These are phyloP conservation scores for Aquanectria penicillioides DNA, from an alignment of 2,329 filamentous ascomycete genomes.

Conservation along the genomic window DNA sequence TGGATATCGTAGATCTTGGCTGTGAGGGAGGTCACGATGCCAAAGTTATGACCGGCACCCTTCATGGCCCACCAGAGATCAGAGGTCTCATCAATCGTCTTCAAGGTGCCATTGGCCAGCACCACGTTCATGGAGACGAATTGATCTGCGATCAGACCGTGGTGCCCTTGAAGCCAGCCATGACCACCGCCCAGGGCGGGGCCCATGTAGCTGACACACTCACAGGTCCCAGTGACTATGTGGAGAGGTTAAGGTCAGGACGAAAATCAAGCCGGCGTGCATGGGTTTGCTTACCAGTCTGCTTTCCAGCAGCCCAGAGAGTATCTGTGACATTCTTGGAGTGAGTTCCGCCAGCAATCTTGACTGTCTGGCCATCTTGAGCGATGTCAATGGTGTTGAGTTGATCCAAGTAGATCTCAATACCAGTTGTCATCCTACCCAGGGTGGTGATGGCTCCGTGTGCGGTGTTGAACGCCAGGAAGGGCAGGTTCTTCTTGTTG, in stretches of 20 bases:
- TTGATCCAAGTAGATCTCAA: conserved; percentile 59
- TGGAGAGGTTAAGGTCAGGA: background rate
- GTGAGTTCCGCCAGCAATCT: conserved; percentile 57
- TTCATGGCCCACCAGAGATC: conserved; percentile 50
- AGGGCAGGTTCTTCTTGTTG: conserved; percentile 56
- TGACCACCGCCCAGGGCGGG: conserved; percentile 45
- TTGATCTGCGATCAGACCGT: conserved; percentile 47
- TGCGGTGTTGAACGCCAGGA: conserved; percentile 62
- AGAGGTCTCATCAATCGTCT: conserved; percentile 32
- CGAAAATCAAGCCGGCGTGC: background rate
- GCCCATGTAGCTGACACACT: conserved; percentile 44
- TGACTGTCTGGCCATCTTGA: conserved; percentile 56
- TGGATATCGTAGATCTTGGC: conserved; percentile 46
- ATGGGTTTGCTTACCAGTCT: conserved; percentile 56
- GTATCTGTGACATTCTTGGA: conserved; percentile 57
- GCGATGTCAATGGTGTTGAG: conserved; percentile 55
- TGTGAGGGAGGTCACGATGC: conserved; percentile 42
- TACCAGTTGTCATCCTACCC: conserved; percentile 58
- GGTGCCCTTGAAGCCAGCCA: conserved; percentile 42
- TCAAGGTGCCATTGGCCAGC: conserved; percentile 41
- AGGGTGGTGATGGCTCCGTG: conserved; percentile 63
- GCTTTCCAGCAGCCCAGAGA: conserved; percentile 61
- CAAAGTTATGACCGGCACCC: conserved; percentile 49
- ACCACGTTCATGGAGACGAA: conserved; percentile 47
- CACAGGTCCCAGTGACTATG: conserved; percentile 38